phyloP scores from a whole-genome alignment of 2,329 filamentous ascomycete species.

The Calonectria hongkongensis region DNA sequence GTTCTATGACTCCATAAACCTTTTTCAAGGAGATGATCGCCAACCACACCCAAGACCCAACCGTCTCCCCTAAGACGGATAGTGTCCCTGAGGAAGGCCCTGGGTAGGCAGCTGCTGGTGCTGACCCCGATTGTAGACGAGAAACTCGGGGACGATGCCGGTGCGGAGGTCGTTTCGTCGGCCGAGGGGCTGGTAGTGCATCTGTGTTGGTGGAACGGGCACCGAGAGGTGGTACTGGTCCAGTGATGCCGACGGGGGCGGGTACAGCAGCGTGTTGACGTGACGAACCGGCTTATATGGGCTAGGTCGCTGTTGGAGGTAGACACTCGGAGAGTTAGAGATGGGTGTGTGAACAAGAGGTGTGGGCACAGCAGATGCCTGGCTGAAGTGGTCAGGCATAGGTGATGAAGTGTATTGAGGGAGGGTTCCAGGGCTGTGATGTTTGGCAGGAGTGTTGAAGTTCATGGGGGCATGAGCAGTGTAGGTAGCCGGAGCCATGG shows the following conservation, averaged over 20 bases:
- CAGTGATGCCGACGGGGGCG: conserved; percentile 86
- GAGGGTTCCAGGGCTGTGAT: conserved; percentile 70
- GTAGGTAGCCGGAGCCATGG: conserved; percentile 51
- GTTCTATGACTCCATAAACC: conserved; percentile 33
- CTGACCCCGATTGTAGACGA: conserved; percentile 60
- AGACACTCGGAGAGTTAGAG: conserved; percentile 89
- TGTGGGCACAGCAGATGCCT: conserved; percentile 72
- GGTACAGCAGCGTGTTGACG: conserved; percentile 93
- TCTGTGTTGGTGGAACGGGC: conserved; percentile 79
- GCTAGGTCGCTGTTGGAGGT: conserved; percentile 90
- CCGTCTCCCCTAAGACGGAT: conserved; percentile 60
- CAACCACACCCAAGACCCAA: conserved; percentile 36
- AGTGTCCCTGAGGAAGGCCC: conserved; percentile 57
- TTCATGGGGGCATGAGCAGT: conserved; percentile 58
- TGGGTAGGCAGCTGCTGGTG: conserved; percentile 54
- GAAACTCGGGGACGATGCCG: conserved; percentile 81
- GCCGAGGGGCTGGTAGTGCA: conserved; percentile 88
- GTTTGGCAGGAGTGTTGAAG: conserved; percentile 72
- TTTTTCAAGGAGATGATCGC: not conserved
- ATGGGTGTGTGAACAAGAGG: conserved; percentile 77
- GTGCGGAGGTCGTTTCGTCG: conserved; percentile 80
- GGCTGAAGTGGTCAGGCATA: conserved; percentile 76
- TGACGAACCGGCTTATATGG: conserved; percentile 94
- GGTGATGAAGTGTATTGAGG: conserved; percentile 77
- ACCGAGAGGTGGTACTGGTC: conserved; percentile 80